Evolutionary conservation across 306 rosid genomes (phyloP).

Genomic region (Datisca glomerata): DNA sequence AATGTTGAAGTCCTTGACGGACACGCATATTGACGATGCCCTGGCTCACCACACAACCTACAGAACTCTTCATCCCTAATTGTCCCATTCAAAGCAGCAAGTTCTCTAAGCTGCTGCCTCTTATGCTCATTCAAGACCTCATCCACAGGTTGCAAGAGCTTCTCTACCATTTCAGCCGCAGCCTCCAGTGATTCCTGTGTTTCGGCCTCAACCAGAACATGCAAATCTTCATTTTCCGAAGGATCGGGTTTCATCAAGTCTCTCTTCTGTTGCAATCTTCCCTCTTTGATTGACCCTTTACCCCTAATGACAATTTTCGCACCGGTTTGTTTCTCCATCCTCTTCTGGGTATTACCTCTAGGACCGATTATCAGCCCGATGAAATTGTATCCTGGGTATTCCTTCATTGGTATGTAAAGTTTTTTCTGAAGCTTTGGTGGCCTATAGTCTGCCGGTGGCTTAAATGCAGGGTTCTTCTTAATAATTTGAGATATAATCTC

Average conservation of each 20-base stretch:
- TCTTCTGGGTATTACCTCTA: constrained; percentile 90
- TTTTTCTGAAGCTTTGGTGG: constrained; percentile 98
- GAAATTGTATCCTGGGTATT: constrained; percentile 90
- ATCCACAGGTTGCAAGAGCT: constrained; percentile 94
- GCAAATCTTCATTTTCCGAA: constrained; percentile 91
- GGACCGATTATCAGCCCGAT: constrained; percentile 97
- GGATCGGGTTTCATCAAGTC: constrained; percentile 89
- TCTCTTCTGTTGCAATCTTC: constrained; percentile 91
- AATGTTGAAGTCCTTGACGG: constrained; percentile 83
- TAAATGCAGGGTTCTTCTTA: constrained; percentile 83
- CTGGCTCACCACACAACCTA: constrained; percentile 93
- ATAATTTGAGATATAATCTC: constrained; percentile 90
- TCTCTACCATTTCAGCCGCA: constrained; percentile 99
- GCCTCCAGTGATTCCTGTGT: constrained; percentile 82
- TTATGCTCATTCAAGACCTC: constrained; percentile 97
- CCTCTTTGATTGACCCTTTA: constrained; percentile 92
- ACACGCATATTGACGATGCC: constrained; percentile 89
- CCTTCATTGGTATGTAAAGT: constrained; percentile 97
- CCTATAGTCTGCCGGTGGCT: constrained; percentile 94
- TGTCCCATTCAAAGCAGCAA: constrained; percentile 90
- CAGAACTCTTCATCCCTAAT: constrained; percentile 96
- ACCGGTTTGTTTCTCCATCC: constrained; percentile 97
- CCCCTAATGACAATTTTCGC: constrained; percentile 95
- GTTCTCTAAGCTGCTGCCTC: constrained; percentile 97
- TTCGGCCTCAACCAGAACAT: constrained; percentile 92